Percentiles rank a stretch among this genome's conserved stretches.
Evolutionary conservation across 2,329 filamentous ascomycete species (phyloP).

Genomic region (Grosmannia huntii): DNA sequence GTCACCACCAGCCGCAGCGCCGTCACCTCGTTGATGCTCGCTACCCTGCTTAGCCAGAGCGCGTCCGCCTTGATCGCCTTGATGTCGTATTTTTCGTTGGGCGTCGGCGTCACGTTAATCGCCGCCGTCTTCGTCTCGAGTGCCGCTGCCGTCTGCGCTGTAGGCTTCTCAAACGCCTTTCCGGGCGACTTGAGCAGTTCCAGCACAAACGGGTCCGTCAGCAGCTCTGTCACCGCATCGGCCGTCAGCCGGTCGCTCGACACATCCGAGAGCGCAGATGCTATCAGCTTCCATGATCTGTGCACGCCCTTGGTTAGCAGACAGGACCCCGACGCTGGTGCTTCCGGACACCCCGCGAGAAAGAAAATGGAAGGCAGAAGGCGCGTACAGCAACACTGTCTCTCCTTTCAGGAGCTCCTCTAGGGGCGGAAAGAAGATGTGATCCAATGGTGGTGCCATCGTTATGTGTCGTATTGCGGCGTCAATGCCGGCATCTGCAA

Average conservation of each 20-base stretch:
- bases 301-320: neutral
- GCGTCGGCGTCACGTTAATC: constrained; percentile 64
- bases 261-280: constrained; percentile 41
- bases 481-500: constrained; percentile 3
- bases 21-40: constrained; percentile 65
- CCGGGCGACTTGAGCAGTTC: constrained; percentile 56
- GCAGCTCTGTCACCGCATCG: constrained; percentile 50
- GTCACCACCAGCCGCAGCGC: constrained; percentile 69
- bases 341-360: neutral
- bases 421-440: constrained; percentile 70
- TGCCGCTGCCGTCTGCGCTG: constrained; percentile 49
- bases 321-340: neutral
- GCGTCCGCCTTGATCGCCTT: constrained; percentile 74
- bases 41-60: constrained; percentile 70
- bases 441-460: constrained; percentile 61
- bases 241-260: constrained; percentile 41
- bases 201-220: constrained; percentile 56
- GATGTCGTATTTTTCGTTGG: constrained; percentile 57
- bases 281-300: constrained; percentile 51
- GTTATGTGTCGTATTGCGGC: constrained; percentile 18
- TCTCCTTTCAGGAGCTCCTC: constrained; percentile 76
- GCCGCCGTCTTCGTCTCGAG: constrained; percentile 80
- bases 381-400: constrained; percentile 61
- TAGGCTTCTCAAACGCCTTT: constrained; percentile 51
- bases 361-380: neutral